phyloP scores from a whole-genome alignment of 257 asterid species.

The Schizonepeta tenuifolia region DNA sequence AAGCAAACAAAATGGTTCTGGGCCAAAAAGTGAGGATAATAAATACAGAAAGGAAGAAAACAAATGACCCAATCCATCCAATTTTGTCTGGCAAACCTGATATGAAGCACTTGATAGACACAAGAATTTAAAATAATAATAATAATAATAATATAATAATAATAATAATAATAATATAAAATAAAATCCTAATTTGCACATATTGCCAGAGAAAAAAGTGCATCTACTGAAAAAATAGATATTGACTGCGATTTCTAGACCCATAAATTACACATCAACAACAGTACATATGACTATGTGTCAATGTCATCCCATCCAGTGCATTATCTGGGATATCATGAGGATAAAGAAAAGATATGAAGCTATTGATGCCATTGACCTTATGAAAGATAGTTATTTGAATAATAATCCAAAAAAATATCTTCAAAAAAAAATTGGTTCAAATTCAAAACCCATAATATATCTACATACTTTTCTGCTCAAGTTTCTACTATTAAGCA shows the following conservation, averaged over 20 bases:
- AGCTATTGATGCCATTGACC: conserved; percentile 9
- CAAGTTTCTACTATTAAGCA: conserved; percentile 3
- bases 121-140: too few species aligned
- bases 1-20: conserved; percentile 60
- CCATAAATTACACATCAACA: conserved; percentile 14
- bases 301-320: too few species aligned
- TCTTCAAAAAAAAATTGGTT: neutral
- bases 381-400: conserved; percentile 22
- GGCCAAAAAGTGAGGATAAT: conserved; percentile 63
- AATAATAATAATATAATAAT: too few species aligned
- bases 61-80: conserved; percentile 52
- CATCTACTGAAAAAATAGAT: conserved; percentile 23
- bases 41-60: conserved; percentile 59
- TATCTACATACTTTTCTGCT: conserved; percentile 11
- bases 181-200: too few species aligned
- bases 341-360: conserved; percentile 8
- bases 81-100: conserved; percentile 52
- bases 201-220: conserved; percentile 23
- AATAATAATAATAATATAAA: too few species aligned
- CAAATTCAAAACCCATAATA: neutral
- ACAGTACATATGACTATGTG: conserved; percentile 7
- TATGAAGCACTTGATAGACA: conserved; percentile 38
- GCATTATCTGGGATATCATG: conserved; percentile 27
- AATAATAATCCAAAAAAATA: neutral
- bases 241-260: conserved; percentile 8